Evolutionary conservation across 805 yeast species (phyloP).

Genomic region (Nakazawaea pomicola): DNA sequence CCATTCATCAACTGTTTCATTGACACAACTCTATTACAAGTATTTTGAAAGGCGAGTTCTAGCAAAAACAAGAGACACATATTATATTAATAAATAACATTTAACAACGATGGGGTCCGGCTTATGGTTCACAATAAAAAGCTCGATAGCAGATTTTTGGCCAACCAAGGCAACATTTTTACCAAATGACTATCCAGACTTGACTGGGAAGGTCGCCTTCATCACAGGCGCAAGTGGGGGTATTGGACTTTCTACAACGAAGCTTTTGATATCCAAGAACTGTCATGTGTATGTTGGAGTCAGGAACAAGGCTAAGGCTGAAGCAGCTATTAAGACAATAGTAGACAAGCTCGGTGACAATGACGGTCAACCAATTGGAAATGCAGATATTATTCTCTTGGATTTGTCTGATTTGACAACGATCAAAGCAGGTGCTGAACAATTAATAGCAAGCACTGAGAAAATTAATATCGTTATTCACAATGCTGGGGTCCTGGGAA

Average conservation of each 20-base stretch:
- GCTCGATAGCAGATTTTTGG: slow-evolving; percentile 1
- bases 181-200: slow-evolving; percentile 30
- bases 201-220: slow-evolving; percentile 31
- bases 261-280: slow-evolving; percentile 15
- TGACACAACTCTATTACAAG: no score
- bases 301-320: neutral
- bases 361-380: slow-evolving; percentile 17
- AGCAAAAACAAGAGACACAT: no score
- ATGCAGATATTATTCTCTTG: slow-evolving; percentile 20
- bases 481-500: slow-evolving; percentile 42
- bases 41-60: no score
- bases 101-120: neutral
- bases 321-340: slow-evolving; percentile 19
- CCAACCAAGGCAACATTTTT: slow-evolving; percentile 54
- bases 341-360: slow-evolving; percentile 15
- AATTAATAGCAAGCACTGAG: slow-evolving; percentile 21
- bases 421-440: slow-evolving; percentile 31
- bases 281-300: slow-evolving; percentile 1
- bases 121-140: neutral
- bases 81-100: no score
- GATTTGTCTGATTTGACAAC: slow-evolving; percentile 39
- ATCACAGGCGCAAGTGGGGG: slow-evolving; percentile 38
- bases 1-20: no score
- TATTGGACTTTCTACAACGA: slow-evolving; percentile 23
- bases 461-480: slow-evolving; percentile 32